Conservation (phyloP, 306 rosid genomes). For the Clitoria ternatea region DNA sequence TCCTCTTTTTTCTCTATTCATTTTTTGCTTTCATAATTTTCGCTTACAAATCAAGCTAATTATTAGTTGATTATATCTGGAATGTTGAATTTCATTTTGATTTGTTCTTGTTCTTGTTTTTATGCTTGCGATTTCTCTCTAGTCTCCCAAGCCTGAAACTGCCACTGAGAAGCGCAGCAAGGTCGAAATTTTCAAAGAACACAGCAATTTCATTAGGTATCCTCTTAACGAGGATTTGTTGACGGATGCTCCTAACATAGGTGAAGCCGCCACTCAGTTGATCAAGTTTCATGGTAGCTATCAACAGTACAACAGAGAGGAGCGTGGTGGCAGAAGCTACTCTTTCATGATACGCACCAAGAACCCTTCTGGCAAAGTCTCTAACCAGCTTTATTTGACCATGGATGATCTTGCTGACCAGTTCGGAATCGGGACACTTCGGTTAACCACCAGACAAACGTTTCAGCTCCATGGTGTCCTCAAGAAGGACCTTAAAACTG, state of each 20-base stretch:
- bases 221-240: constrained; percentile 91
- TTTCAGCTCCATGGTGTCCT: constrained; percentile 96
- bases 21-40: neutral
- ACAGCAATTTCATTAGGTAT: constrained; percentile 82
- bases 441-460: constrained; percentile 92
- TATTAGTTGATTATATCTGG: too few relatives aligned
- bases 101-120: neutral
- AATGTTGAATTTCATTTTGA: neutral
- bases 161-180: constrained; percentile 80
- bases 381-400: constrained; percentile 86
- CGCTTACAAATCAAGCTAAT: too few relatives aligned
- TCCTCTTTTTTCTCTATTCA: neutral
- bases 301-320: constrained; percentile 90
- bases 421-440: constrained; percentile 96
- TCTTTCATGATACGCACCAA: constrained; percentile 97
- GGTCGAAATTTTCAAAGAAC: constrained; percentile 94
- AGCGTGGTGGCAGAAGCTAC: constrained; percentile 74
- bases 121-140: constrained; percentile 15
- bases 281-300: constrained; percentile 98
- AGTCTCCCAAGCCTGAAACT: constrained; percentile 65
- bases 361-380: constrained; percentile 91
- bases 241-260: constrained; percentile 81
- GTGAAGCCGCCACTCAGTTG: constrained; percentile 86
- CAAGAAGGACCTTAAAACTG: constrained; percentile 88
- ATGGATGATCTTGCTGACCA: constrained; percentile 99